Conservation (phyloP, 1,139 yeast genomes). For the Suhomyces bokatorum region DNA sequence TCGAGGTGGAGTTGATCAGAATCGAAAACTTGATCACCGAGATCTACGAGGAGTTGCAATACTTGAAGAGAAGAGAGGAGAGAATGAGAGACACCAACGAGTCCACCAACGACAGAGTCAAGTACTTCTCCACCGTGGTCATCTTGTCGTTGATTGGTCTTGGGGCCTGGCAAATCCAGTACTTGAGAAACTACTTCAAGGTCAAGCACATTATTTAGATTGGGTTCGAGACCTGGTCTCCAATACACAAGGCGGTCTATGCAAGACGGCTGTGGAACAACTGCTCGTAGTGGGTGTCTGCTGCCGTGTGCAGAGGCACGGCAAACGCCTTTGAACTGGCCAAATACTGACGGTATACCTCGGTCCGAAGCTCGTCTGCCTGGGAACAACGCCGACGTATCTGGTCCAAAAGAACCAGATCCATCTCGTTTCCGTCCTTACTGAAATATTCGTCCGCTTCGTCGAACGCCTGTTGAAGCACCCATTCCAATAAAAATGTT, state of each 20-base stretch:
- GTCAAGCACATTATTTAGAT: slow-evolving; percentile 84
- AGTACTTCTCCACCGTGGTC: slow-evolving; percentile 74
- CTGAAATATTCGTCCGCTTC: slow-evolving; percentile 7
- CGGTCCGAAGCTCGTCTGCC: neutral
- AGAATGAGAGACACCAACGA: slow-evolving; percentile 95
- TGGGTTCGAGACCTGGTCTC: slow-evolving; percentile 1
- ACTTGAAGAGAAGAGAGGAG: slow-evolving; percentile 84
- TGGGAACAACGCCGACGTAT: neutral
- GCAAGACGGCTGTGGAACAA: slow-evolving; percentile 1
- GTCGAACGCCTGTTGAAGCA: slow-evolving; percentile 15
- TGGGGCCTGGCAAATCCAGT: slow-evolving; percentile 90
- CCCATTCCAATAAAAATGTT: slow-evolving; percentile 25
- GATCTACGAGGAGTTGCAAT: slow-evolving; percentile 72
- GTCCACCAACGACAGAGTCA: slow-evolving; percentile 84
- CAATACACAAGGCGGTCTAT: neutral
- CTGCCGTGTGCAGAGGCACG: neutral
- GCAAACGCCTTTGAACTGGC: neutral
- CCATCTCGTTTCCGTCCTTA: neutral
- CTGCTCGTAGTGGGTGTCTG: neutral
- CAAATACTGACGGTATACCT: neutral
- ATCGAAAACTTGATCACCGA: slow-evolving; percentile 83
- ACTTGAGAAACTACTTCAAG: slow-evolving; percentile 89
- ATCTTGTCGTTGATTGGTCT: slow-evolving; percentile 69
- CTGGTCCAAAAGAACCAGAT: neutral
- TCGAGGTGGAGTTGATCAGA: slow-evolving; percentile 84